Evolutionary conservation across 2,329 filamentous ascomycete genomes (phyloP), one percentile per base, ranked within the genome.

Genomic region (Fusarium tanahbumbuense): DNA sequence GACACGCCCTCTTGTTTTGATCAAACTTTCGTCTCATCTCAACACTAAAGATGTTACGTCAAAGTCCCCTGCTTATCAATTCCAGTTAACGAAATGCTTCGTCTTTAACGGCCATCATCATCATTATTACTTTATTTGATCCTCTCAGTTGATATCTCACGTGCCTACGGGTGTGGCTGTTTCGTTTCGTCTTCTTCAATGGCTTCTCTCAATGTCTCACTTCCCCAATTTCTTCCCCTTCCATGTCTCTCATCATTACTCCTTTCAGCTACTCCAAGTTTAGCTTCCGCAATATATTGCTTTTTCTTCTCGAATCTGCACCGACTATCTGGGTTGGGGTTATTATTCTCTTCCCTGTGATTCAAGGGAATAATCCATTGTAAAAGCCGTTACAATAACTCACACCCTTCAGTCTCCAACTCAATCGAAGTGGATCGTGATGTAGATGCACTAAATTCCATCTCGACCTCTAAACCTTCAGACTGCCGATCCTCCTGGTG

Each of bases 171-270:
- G 50, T 12, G 58, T 63, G 40, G 22, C 34, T 25, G 46, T 65
- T 62, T 48, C 46, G 23, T 44, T 48, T 32, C 61, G 25, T 42
- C 30, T 64, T 64, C 61, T 65, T 68, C 47, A 34, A 50, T 56
- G 52, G 28, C 53, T 64, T 61, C 63, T 67, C 48, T 42, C 40
- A 64, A 68, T 68, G 65, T 68, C 65, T 68, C 64, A 68, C 64
- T 64, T 52, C 65, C 53, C 65, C 65, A 55, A 52, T 52, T 67
- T 53, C 55, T 28, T 42, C 34, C 28, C 64, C 30, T 44, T 37
- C 34, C 44, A 59, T 68, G 63, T 64, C 56, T 65, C 55, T 65
- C 64, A 48, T 37, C 50, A 53, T 62, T 57, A 34, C 56, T 67
- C 64, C 53, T 59, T 68, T 41, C 64, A 54, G 58, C 32, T 59